Evolutionary conservation across 2,329 filamentous ascomycete species (phyloP), one percentile per base, ranked within the genome.

Genomic region (Fusarium subglutinans): DNA sequence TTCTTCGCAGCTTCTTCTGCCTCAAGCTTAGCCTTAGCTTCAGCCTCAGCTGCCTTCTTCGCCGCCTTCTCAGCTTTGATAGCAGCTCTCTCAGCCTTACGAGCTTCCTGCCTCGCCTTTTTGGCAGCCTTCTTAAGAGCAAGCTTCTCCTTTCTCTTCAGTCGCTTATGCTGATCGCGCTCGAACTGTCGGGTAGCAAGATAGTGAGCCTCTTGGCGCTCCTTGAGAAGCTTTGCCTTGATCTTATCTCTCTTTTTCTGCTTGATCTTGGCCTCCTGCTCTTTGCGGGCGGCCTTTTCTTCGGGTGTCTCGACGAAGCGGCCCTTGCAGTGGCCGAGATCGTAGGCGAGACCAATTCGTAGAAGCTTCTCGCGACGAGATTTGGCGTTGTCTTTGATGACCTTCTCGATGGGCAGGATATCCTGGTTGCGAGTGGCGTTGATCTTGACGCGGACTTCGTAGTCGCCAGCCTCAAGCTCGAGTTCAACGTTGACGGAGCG

Each of bases 401-500:
- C 90, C 43, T 94, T 88, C 71, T 94, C 91, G 22, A 93, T 88
- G 2, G 84, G 83, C 33, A 84, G 62, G 3, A 83, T 86, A 2
- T 84, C 82, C 14, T 87, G 83, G 33, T 86, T 80, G n/a, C 92
- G 89, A 24, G 87, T 87, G 4, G 93, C 93, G 13, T 91, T 90
- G 66, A 96, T 88, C 79, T 93, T 94, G 80, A 96, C 88, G 28
- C 94, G 86, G 9, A 97, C 90, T 12, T 89, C 90, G 81, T 97
- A 97, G 48, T 88, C 90, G 17, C 94, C 94, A 1, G 92, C 88
- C 26, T 93, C 90, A 33, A 97, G 89, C 41, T 91, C 87, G 14
- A 96, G 86, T 80, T 96, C 94, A 3, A 93, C 91, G 57, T 92
- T 95, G 44, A 95, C 91, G 2, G 92, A 93, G 12, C 94, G 90